phyloP scores from a whole-genome alignment of 2,329 filamentous ascomycete genomes.

The Sclerotinia spermophila region DNA sequence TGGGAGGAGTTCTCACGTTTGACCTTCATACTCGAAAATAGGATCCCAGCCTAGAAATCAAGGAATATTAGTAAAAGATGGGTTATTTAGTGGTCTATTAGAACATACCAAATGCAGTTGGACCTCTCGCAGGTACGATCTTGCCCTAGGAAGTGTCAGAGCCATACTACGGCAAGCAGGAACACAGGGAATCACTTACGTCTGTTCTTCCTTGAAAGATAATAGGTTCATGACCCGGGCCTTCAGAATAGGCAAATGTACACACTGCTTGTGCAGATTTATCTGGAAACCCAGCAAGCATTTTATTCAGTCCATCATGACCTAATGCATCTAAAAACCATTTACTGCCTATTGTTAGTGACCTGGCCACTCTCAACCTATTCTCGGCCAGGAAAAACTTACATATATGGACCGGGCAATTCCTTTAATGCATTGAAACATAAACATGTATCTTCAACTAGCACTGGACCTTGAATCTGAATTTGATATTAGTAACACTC shows the following conservation, averaged over 20 bases:
- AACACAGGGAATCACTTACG: conserved; percentile 46
- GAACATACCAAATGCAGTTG: conserved; percentile 72
- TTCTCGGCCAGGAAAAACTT: conserved; percentile 28
- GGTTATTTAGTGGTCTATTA: neutral
- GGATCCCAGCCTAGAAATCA: conserved; percentile 80
- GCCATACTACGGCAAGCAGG: neutral
- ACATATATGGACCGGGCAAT: conserved; percentile 97
- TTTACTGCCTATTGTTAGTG: conserved; percentile 59
- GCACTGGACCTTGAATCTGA: conserved; percentile 78
- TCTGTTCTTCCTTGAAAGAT: conserved; percentile 89
- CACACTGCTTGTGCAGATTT: conserved; percentile 92
- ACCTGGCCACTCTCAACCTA: neutral
- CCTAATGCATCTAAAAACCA: conserved; percentile 87
- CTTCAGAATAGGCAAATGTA: conserved; percentile 88
- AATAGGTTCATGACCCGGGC: conserved; percentile 77
- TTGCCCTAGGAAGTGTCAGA: conserved; percentile 52
- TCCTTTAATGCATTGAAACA: conserved; percentile 88
- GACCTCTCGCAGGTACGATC: conserved; percentile 81
- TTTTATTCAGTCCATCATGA: conserved; percentile 80
- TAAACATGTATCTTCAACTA: conserved; percentile 93
- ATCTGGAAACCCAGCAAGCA: conserved; percentile 83
- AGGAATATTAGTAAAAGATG: conserved; percentile 13
- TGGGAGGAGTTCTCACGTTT: conserved; percentile 51
- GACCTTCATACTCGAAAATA: conserved; percentile 87
- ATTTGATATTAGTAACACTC: conserved; percentile 18